Evolutionary conservation across 352 stramenopile species (phyloP).

Genomic region (Peronosclerospora sorghi): DNA sequence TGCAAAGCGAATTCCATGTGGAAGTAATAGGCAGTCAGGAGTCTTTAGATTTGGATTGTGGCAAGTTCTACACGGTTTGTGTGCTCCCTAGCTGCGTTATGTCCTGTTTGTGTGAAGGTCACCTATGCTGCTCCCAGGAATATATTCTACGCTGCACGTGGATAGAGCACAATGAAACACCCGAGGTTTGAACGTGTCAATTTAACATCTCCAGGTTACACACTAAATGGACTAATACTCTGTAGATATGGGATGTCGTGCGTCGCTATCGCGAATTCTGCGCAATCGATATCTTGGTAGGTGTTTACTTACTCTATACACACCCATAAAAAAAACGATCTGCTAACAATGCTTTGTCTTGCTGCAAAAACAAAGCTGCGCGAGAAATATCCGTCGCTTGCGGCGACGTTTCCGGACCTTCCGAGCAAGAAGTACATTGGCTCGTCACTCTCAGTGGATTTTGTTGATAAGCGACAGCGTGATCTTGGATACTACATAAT

Average conservation of each 20-base stretch:
- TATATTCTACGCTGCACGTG: conserved; percentile 77
- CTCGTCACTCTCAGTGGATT: conserved; percentile 72
- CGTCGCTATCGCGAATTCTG: conserved; percentile 80
- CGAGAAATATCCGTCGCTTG: conserved; percentile 76
- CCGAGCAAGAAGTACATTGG: conserved; percentile 84
- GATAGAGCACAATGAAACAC: conserved; percentile 35
- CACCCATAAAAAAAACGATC: neutral
- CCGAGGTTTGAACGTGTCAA: conserved; percentile 20
- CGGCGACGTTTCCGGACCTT: conserved; percentile 57
- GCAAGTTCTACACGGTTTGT: conserved; percentile 78
- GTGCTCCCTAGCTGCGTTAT: neutral
- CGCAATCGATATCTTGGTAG: conserved; percentile 74
- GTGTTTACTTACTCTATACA: neutral
- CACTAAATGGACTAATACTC: conserved; percentile 2
- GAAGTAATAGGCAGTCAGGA: conserved; percentile 72
- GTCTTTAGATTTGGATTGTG: conserved; percentile 71
- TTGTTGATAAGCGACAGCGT: conserved; percentile 81
- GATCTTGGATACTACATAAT: conserved; percentile 83
- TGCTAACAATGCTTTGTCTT: neutral
- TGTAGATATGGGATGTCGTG: conserved; percentile 74
- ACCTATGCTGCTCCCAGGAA: conserved; percentile 29
- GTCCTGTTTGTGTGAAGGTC: neutral
- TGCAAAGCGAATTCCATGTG: conserved; percentile 54
- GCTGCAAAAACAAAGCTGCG: conserved; percentile 31
- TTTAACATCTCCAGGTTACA: neutral